Conservation (phyloP, 1,139 yeast genomes). For the Geotrichum australiense region DNA sequence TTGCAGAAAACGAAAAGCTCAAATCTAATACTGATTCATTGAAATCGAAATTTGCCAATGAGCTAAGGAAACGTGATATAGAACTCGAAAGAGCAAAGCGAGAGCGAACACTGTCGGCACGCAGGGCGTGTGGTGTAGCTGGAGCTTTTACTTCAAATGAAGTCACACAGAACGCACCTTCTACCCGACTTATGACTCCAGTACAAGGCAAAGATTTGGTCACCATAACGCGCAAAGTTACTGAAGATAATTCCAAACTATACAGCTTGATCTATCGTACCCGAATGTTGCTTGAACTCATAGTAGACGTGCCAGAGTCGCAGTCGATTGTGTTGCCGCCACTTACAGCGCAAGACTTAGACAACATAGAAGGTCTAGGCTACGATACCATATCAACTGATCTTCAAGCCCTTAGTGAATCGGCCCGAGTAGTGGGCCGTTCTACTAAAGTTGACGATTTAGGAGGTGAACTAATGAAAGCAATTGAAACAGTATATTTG, state of each 20-base stretch:
- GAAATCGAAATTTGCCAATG: slow-evolving; percentile 25
- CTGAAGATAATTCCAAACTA: slow-evolving; percentile 18
- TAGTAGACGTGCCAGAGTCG: slow-evolving; percentile 7
- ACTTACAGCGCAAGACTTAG: slow-evolving; percentile 16
- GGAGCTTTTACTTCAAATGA: slow-evolving; percentile 22
- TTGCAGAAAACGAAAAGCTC: slow-evolving; percentile 14
- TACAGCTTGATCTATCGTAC: slow-evolving; percentile 22
- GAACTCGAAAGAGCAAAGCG: slow-evolving; percentile 25
- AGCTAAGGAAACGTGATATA: slow-evolving; percentile 27
- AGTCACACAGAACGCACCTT: not conserved
- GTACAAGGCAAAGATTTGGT: not conserved
- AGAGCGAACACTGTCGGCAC: slow-evolving; percentile 11
- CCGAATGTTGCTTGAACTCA: slow-evolving; percentile 19
- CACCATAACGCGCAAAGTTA: not conserved
- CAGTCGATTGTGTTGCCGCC: not conserved
- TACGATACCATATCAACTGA: slow-evolving; percentile 8
- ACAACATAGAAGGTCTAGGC: slow-evolving; percentile 12
- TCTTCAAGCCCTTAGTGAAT: not conserved
- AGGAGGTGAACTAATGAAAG: slow-evolving; percentile 20
- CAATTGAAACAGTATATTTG: slow-evolving; percentile 20
- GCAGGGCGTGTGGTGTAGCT: slow-evolving; percentile 19
- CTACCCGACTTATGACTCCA: too few species aligned
- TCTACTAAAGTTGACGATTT: slow-evolving; percentile 20
- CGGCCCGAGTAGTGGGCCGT: slow-evolving; percentile 18
- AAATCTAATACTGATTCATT: slow-evolving; percentile 19